Evolutionary conservation across 805 yeast genomes (phyloP), one percentile per base, ranked within the genome.

Genomic region (Starmera dryadoides): DNA sequence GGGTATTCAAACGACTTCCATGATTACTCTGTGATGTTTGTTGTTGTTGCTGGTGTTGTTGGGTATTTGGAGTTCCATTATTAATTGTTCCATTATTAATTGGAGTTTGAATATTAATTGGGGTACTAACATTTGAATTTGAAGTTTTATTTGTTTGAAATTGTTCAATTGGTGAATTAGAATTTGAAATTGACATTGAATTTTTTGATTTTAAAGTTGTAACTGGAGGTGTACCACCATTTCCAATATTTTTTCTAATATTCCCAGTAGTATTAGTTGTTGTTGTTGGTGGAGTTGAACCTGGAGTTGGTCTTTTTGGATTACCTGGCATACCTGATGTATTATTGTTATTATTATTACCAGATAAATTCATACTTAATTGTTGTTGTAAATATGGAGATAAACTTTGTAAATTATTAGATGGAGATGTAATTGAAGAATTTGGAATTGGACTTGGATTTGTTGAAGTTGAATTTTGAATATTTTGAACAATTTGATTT

Each of bases 291-390:
- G 42, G 30, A 15, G 19, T 10, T 4, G 32, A 29, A 15, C 32
- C 19, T 14, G 11, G 7, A 49, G 49, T 20, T 44, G 46, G 33
- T 46, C 44, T 30, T 48, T 48, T 14, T 50, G 50, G 48, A 48
- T 48, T 25, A 37, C 35, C 14, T 42, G 45, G 10, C n/a, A n/a
- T n/a, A n/a, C n/a, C n/a, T n/a, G n/a, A n/a, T n/a, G n/a, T n/a
- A n/a, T n/a, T n/a, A n/a, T n/a, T n/a, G n/a, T n/a, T n/a, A n/a
- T n/a, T n/a, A n/a, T n/a, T n/a, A n/a, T 45, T 37, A 7, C 37
- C 32, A 30, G 50, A 48, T 19, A 20, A 20, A 15, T 35, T 35
- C 4, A 43, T 11, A 30, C 22, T 36, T 19, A 36, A 14, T 15
- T 41, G 36, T 17, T 39, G 42, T 10, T 44, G 47, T 14, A 43